Evolutionary conservation across 495 filamentous ascomycete species (phyloP), one percentile per base, ranked within the genome.

Genomic region (Talaromyces ruber): DNA sequence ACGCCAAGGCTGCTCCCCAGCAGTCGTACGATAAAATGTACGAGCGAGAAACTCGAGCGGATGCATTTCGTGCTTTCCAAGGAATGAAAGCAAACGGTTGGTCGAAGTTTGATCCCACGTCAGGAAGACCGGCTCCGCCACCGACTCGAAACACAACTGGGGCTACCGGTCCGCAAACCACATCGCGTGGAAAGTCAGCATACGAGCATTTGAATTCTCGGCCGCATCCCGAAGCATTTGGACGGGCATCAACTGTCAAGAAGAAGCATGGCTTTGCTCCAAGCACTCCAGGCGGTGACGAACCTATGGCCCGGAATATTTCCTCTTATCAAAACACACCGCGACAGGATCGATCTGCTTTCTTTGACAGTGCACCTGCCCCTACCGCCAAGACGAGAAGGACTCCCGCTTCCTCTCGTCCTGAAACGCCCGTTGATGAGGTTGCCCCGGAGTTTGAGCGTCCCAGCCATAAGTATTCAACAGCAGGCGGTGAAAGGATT

Each of bases 401-500:
- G 43, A 60, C 59, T 24, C 59, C 59, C 8, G 63, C 75, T n/a
- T 57, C 52, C 21, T 56, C 61, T 54, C 58, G 68, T 2, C 65
- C 66, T 63, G 65, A 64, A 34, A 32, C 60, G 1, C 45, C 61
- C 28, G 65, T 70, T 9, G 63, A 68, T 6, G 59, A 67, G 5
- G 63, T 63, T 16, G 63, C 70, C 12, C 72, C 77, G 9, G 77
- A 77, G 3, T 70, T 70, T 62, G 71, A 76, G 47, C 81, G 89
- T 9, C 72, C 81, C 25, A 85, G 89, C 60, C 88, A 86, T 7
- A 84, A 86, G 0, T 94, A 96, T 68, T 80, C 84, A 37, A 82
- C 80, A 3, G 72, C 82, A 29, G 82, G 84, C 57, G 89, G 89
- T 16, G 91, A 94, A 68, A 89, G 82, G 76, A 87, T 84, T 0